Percentiles rank a stretch among this genome's conserved stretches.
phyloP scores from a whole-genome alignment of 305 asterid species.

The Withania somnifera region DNA sequence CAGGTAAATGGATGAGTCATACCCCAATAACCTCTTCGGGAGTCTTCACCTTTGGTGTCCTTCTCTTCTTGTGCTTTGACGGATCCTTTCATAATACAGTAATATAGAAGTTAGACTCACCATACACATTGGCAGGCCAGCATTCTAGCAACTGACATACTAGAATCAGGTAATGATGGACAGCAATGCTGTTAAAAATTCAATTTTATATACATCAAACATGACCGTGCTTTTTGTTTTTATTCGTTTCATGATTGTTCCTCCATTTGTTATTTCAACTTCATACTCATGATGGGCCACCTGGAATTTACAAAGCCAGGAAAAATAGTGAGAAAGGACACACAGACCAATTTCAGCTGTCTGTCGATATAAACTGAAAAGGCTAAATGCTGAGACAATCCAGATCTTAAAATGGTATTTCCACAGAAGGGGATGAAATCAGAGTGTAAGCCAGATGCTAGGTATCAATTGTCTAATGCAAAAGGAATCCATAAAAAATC shows the following conservation, averaged over 20 bases:
- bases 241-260: slow-evolving; percentile 79
- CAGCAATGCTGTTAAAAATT: background rate
- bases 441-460: background rate
- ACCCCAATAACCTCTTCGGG: slow-evolving; percentile 53
- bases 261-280: slow-evolving; percentile 83
- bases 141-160: background rate
- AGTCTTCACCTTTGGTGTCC: slow-evolving; percentile 62
- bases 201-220: slow-evolving; percentile 60
- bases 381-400: background rate
- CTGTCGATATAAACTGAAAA: background rate
- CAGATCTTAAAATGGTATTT: background rate
- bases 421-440: background rate
- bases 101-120: slow-evolving; percentile 1
- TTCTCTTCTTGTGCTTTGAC: slow-evolving; percentile 51
- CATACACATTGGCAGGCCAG: background rate
- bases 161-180: background rate
- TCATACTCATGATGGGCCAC: slow-evolving; percentile 90
- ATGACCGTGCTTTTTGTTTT: slow-evolving; percentile 85
- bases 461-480: background rate
- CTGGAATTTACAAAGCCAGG: slow-evolving; percentile 27
- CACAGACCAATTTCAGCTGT: background rate
- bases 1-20: slow-evolving; percentile 11
- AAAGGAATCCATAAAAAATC: background rate
- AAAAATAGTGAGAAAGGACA: slow-evolving; percentile 3
- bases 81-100: slow-evolving; percentile 42